Base-by-base conservation (phyloP, 176 grass and related monocot species). In the Elaeis guineensis region DNA sequence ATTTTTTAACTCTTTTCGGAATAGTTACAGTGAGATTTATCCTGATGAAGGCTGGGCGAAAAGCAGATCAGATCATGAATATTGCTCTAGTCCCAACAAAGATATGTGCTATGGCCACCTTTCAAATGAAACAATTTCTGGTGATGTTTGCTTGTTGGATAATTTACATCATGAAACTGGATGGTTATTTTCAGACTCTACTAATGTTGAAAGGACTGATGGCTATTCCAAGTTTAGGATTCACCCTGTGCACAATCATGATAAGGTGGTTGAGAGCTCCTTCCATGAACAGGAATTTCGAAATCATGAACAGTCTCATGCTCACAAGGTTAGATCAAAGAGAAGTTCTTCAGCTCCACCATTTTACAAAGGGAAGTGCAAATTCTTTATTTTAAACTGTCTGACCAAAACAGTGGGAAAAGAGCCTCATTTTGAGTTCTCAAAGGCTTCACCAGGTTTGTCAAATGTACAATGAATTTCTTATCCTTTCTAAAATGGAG, bases 271-370 rank as follows among this genome's bases (percentile, higher is more conserved):
- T 77, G 75, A 75, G 44, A 71, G 64, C 64, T 23, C 64, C 15
- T 66, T 15, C 12, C 63, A 81, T 72, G 72, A 62, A 48, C 57
- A 72, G 54, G 49, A 79, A 61, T 69, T 76, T 79, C 25, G 16
- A 73, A 65, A 53, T 30, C 49, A 54, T 28, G 54, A 50, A 49
- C 67, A 59, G 72, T 54, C 59, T 55, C 76, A 28, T 69, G 25
- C 30, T 74, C 71, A 48, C 32, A 75, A 77, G 54, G 58, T 50
- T 75, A 85, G 78, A 77, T 65, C 72, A 66, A 82, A 78, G 71
- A 72, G 80, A 73, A 87, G 92, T 69, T 24, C 21, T 59, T 90
- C 92, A 28, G 87, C 92, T 54, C 92, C 87, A 73, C 92, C 92
- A 69, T 88, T 90, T 78, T 84, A 85, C 79, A 87, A 30, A 75